A percentile compares a stretch with the other conserved stretches of the same genome.
phyloP scores from a whole-genome alignment of 306 rosid species.

The Lathyrus oleraceus region DNA sequence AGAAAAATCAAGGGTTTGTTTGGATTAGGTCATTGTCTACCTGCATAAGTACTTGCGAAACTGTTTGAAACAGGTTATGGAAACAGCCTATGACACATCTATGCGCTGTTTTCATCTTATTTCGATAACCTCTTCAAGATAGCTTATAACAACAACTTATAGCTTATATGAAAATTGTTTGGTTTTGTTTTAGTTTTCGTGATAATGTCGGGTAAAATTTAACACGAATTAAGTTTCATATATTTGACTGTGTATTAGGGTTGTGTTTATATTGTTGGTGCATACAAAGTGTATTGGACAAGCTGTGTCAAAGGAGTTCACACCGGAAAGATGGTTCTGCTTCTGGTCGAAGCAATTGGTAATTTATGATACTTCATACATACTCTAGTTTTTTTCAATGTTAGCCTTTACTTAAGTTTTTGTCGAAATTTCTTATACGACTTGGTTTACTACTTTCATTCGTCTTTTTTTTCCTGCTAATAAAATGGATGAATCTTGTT shows the following conservation, averaged over 20 bases:
- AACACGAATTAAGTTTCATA: neutral
- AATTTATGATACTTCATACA: constrained; percentile 30
- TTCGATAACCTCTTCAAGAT: neutral
- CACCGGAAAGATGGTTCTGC: constrained; percentile 85
- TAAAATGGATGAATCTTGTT: constrained; percentile 30
- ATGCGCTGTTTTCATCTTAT: neutral
- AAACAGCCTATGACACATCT: neutral
- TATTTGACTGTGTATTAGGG: constrained; percentile 58
- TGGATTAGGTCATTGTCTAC: neutral
- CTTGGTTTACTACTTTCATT: neutral
- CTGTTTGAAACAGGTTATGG: neutral
- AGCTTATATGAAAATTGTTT: neutral
- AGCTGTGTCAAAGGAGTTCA: constrained; percentile 91
- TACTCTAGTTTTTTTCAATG: neutral
- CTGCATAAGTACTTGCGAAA: neutral
- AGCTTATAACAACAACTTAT: neutral
- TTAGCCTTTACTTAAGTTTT: neutral
- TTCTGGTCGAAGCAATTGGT: constrained; percentile 97
- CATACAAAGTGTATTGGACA: constrained; percentile 87
- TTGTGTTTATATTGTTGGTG: constrained; percentile 74
- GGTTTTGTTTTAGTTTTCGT: neutral
- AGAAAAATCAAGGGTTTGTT: neutral
- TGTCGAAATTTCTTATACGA: neutral
- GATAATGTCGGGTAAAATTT: neutral
- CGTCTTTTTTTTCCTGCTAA: neutral